Evolutionary conservation across 768 basidiomycete species (phyloP).

Genomic region (Kwoniella shandongensis): DNA sequence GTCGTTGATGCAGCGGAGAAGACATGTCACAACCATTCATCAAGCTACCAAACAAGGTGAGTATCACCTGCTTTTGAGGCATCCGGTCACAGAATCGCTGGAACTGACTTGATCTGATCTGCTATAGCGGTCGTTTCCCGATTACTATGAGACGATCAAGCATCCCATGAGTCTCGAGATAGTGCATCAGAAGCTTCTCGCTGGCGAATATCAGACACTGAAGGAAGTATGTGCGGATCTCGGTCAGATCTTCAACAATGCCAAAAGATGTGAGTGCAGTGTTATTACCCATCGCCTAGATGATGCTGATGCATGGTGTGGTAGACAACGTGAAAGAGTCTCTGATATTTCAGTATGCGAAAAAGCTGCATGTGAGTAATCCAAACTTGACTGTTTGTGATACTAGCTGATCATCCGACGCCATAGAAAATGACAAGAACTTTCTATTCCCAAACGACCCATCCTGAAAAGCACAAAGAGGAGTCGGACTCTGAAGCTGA

Average conservation of each 20-base stretch:
- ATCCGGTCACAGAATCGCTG: no score
- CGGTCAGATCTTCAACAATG: constrained; percentile 50
- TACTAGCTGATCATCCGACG: background rate
- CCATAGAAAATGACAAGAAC: constrained; percentile 41
- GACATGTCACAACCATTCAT: constrained; percentile 42
- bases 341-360: constrained; percentile 47
- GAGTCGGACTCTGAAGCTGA: constrained; percentile 33
- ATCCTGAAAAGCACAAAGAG: constrained; percentile 15
- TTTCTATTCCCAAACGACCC: constrained; percentile 25
- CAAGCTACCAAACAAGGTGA: constrained; percentile 44
- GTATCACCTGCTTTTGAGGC: no score
- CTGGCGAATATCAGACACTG: constrained; percentile 35
- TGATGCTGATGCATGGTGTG: background rate
- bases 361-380: constrained; percentile 45
- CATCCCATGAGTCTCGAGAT: constrained; percentile 46
- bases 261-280: constrained; percentile 50
- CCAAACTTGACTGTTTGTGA: background rate
- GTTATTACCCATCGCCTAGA: background rate
- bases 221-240: constrained; percentile 45
- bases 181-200: constrained; percentile 35
- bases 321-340: constrained; percentile 50
- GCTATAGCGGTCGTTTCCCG: constrained; percentile 43
- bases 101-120: no score
- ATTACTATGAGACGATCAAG: constrained; percentile 50
- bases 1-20: constrained; percentile 23